Evolutionary conservation across 495 filamentous ascomycete species (phyloP).

Genomic region (Pyronema omphalodes): DNA sequence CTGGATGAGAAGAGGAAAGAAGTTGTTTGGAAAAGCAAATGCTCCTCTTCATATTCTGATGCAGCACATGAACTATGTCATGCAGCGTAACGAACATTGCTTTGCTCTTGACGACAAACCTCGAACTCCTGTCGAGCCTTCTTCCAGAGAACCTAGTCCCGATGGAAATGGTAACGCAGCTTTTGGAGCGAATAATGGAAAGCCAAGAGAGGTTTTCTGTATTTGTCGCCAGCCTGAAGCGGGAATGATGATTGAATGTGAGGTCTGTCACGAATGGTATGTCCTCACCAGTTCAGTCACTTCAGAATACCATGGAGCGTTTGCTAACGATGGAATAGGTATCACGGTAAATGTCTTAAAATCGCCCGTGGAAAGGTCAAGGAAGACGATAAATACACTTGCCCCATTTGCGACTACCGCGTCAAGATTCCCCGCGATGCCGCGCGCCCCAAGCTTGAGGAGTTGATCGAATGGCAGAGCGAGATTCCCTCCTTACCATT

Average conservation of each 20-base stretch:
- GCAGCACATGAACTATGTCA: constrained; percentile 83
- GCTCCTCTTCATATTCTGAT: constrained; percentile 88
- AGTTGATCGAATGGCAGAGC: constrained; percentile 69
- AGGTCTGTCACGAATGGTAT: constrained; percentile 92
- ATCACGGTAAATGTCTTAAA: constrained; percentile 96
- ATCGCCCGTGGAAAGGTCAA: constrained; percentile 95
- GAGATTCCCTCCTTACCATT: constrained; percentile 75
- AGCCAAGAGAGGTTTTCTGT: constrained; percentile 74
- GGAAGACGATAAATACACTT: constrained; percentile 96
- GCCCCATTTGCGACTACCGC: constrained; percentile 93
- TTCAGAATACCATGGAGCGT: neutral
- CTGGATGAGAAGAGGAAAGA: constrained; percentile 98
- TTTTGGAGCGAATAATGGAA: constrained; percentile 33
- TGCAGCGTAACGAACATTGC: constrained; percentile 70
- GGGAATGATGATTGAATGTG: constrained; percentile 99
- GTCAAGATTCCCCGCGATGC: constrained; percentile 98
- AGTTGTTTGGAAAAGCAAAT: constrained; percentile 96
- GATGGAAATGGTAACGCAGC: constrained; percentile 30
- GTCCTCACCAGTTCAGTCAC: constrained; percentile 15
- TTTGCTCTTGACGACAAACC: constrained; percentile 87
- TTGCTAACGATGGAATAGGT: constrained; percentile 35
- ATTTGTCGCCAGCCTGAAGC: constrained; percentile 86
- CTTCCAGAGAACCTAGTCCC: constrained; percentile 68
- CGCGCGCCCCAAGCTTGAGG: constrained; percentile 85
- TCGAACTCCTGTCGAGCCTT: constrained; percentile 75